Evolutionary conservation across 129 eudicot genomes (phyloP).

Genomic region (Tagetes patula): DNA sequence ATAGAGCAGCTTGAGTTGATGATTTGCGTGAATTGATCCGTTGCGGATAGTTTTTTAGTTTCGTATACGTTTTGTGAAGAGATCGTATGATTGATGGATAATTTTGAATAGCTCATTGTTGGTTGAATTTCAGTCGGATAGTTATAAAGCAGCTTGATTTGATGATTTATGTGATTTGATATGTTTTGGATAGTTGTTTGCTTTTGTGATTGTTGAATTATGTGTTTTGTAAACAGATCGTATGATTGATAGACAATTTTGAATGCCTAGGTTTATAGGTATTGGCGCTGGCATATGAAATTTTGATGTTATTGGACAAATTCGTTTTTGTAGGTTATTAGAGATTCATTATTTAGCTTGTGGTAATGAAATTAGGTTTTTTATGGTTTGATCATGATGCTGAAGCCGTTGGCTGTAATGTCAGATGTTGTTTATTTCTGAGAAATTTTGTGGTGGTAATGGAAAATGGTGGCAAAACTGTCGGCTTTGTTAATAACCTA

Average conservation of each 20-base stretch:
- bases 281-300: background rate
- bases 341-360: background rate
- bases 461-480: background rate
- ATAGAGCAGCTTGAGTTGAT: background rate
- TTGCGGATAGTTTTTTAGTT: background rate
- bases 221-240: background rate
- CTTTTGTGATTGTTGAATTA: background rate
- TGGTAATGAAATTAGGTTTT: background rate
- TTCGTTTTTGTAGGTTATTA: background rate
- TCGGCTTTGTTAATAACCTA: background rate
- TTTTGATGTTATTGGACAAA: background rate
- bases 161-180: background rate
- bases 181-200: background rate
- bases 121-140: background rate
- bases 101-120: background rate
- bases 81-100: background rate
- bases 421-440: too few relatives aligned
- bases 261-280: background rate
- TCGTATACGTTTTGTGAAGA: background rate
- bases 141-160: background rate
- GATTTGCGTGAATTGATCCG: background rate
- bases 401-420: background rate
- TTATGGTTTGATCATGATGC: background rate
- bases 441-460: background rate
- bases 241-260: background rate